These are phyloP conservation scores for Ailanthus altissimus DNA, from an alignment of 345 rosid genomes.

Conservation along the genomic window DNA sequence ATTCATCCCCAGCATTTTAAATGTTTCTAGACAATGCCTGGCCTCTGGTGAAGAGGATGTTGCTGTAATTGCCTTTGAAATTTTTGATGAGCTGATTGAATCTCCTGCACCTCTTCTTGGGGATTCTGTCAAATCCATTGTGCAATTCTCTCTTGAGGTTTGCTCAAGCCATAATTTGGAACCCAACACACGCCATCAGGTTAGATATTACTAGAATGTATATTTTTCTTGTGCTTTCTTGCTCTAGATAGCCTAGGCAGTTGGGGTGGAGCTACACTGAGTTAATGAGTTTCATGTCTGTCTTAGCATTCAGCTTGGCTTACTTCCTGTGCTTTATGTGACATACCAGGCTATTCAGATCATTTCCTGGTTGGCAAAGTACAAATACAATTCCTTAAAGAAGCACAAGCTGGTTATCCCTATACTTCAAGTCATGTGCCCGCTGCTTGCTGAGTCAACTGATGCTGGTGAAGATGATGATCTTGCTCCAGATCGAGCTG, in stretches of 20 bases:
- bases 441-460: slow-evolving; percentile 87
- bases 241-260: background rate
- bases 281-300: background rate
- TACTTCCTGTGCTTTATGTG: slow-evolving; percentile 29
- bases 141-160: slow-evolving; percentile 97
- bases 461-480: slow-evolving; percentile 84
- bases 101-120: slow-evolving; percentile 99
- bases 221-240: slow-evolving; percentile 10
- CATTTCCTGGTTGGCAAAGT: slow-evolving; percentile 97
- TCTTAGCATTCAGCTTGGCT: slow-evolving; percentile 5
- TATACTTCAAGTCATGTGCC: slow-evolving; percentile 95
- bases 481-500: slow-evolving; percentile 97
- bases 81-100: slow-evolving; percentile 97
- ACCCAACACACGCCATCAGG: slow-evolving; percentile 93
- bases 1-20: slow-evolving; percentile 95
- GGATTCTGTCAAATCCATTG: slow-evolving; percentile 90
- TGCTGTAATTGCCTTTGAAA: slow-evolving; percentile 96
- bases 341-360: slow-evolving; percentile 90
- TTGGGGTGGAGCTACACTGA: slow-evolving; percentile 3
- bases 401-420: slow-evolving; percentile 81
- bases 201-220: slow-evolving; percentile 30
- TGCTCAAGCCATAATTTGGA: slow-evolving; percentile 84
- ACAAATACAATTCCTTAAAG: slow-evolving; percentile 80
- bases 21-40: slow-evolving; percentile 88
- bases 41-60: slow-evolving; percentile 96